Percentiles rank a stretch among this genome's conserved stretches.
Evolutionary conservation across 768 basidiomycete genomes (phyloP).

Genomic region (Asterophora parasitica): DNA sequence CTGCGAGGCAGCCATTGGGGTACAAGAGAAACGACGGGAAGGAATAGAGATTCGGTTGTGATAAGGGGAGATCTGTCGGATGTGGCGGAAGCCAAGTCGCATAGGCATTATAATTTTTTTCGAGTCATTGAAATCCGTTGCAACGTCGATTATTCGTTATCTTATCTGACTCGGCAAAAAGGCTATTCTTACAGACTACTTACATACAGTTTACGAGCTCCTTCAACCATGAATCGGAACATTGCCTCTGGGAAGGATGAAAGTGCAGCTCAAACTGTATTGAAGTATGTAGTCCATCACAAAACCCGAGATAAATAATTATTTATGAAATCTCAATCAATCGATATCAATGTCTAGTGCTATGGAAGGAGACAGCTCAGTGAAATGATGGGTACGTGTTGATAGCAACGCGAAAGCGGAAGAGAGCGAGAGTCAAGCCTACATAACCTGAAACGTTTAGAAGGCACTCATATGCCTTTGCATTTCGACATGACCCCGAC

Average conservation of each 20-base stretch:
- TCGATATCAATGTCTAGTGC: too few species aligned
- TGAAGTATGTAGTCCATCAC: too few species aligned
- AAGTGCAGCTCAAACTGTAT: too few species aligned
- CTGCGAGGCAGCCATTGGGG: constrained; percentile 17
- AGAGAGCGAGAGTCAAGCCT: not conserved
- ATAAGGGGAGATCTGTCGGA: constrained; percentile 16
- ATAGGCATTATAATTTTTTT: constrained; percentile 9
- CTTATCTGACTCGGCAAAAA: not conserved
- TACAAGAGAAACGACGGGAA: constrained; percentile 12
- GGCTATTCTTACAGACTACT: too few species aligned
- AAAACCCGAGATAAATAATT: too few species aligned
- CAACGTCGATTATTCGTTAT: constrained; percentile 7
- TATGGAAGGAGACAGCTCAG: too few species aligned
- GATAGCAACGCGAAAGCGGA: not conserved
- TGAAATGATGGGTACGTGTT: not conserved
- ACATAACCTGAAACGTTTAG: constrained; percentile 1
- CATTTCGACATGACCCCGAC: constrained; percentile 42
- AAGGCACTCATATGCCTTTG: constrained; percentile 30
- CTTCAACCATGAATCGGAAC: too few species aligned
- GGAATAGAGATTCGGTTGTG: constrained; percentile 4
- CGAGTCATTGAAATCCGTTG: constrained; percentile 8
- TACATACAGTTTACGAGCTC: too few species aligned
- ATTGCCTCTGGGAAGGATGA: too few species aligned
- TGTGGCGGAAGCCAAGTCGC: constrained; percentile 17
- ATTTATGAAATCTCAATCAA: too few species aligned